These are phyloP conservation scores for Bryoerythrophyllum caledonicum DNA, from an alignment of 225 moss, liverwort and hornwort species.

Conservation along the genomic window DNA sequence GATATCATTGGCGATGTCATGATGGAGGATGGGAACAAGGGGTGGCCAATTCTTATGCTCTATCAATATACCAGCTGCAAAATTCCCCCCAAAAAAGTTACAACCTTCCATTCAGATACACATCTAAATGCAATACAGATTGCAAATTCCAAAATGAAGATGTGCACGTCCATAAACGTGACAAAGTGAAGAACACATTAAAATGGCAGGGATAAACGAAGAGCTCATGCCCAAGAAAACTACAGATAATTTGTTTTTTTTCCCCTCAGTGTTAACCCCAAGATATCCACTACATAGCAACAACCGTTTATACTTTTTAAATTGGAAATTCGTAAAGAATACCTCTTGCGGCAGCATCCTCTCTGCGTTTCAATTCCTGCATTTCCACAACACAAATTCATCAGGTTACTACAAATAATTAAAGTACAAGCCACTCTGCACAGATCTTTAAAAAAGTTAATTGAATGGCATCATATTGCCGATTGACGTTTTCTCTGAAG, in stretches of 20 bases:
- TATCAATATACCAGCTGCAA: constrained; percentile 81
- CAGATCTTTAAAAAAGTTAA: constrained; percentile 12
- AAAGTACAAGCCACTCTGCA: constrained; percentile 8
- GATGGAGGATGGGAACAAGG: constrained; percentile 77
- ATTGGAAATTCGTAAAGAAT: background rate
- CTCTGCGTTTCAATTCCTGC: constrained; percentile 93
- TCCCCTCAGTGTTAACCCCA: constrained; percentile 1
- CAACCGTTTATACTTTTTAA: background rate
- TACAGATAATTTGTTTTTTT: background rate
- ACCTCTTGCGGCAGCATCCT: constrained; percentile 96
- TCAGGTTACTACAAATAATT: constrained; percentile 14
- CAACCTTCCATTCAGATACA: constrained; percentile 9
- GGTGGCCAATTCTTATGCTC: constrained; percentile 93
- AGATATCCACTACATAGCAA: background rate
- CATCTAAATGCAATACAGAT: background rate
- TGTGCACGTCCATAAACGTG: too few species aligned
- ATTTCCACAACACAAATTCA: constrained; percentile 25
- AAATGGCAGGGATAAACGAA: background rate
- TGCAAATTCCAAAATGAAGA: background rate
- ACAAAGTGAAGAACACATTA: background rate
- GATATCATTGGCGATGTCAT: constrained; percentile 85
- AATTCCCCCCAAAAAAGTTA: constrained; percentile 21
- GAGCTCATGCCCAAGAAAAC: constrained; percentile 4
- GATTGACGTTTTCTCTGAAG: background rate
- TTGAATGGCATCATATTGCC: constrained; percentile 1